Evolutionary conservation across 352 stramenopile species (phyloP).

Genomic region (Globisporangium paroecandrum): DNA sequence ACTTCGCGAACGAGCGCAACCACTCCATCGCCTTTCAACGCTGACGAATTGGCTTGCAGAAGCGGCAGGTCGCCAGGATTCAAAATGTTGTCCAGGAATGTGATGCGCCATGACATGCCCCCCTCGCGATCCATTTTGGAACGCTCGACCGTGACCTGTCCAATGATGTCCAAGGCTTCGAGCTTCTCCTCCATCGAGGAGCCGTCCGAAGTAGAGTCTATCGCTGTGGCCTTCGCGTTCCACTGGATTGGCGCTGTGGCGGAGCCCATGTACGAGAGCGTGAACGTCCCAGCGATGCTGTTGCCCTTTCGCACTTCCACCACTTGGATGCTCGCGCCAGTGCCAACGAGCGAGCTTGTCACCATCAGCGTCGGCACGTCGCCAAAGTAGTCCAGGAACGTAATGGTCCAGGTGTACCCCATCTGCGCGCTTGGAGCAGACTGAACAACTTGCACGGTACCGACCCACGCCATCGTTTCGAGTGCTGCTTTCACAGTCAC

Average conservation of each 20-base stretch:
- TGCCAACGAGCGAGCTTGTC: constrained; percentile 64
- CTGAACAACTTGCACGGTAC: constrained; percentile 54
- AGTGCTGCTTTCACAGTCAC: constrained; percentile 41
- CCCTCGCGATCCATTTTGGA: constrained; percentile 45
- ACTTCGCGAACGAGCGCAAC: constrained; percentile 50
- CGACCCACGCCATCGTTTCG: constrained; percentile 61
- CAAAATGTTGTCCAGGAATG: constrained; percentile 68
- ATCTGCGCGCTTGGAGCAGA: constrained; percentile 46
- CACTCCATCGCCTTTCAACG: constrained; percentile 38
- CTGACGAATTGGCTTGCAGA: constrained; percentile 29
- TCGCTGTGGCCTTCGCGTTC: constrained; percentile 38
- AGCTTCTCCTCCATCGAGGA: constrained; percentile 75
- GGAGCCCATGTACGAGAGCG: constrained; percentile 41
- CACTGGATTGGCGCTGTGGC: constrained; percentile 41
- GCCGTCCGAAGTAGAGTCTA: constrained; percentile 39
- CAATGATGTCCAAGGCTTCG: constrained; percentile 51
- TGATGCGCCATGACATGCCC: constrained; percentile 63
- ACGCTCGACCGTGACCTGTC: constrained; percentile 38
- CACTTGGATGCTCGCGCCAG: constrained; percentile 51
- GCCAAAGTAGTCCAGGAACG: constrained; percentile 69
- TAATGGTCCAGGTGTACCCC: constrained; percentile 75
- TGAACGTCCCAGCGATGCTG: constrained; percentile 57
- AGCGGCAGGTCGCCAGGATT: constrained; percentile 62
- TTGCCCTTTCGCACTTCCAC: constrained; percentile 73
- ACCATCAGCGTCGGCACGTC: constrained; percentile 54